Evolutionary conservation across 495 filamentous ascomycete genomes (phyloP).

Genomic region (Neurospora intermedia): DNA sequence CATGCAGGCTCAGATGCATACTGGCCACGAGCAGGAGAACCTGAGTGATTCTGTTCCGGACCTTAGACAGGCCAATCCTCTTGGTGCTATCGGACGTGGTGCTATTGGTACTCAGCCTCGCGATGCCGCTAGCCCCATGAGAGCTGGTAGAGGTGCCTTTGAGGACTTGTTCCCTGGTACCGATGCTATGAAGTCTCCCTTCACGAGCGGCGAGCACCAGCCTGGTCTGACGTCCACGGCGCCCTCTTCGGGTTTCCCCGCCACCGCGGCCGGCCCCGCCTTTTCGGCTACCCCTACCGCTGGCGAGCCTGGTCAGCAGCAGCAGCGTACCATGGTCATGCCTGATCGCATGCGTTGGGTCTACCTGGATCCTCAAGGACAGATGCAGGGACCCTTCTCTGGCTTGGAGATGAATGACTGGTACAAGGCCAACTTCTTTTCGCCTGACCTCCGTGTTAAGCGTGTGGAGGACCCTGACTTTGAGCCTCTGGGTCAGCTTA

Average conservation of each 20-base stretch:
- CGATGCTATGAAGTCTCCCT: constrained; percentile 26
- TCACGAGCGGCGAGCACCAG: constrained; percentile 23
- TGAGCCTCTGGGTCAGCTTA: constrained; percentile 90
- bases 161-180: constrained; percentile 39
- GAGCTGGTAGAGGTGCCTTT: constrained; percentile 44
- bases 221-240: constrained; percentile 23
- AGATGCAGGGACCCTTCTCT: constrained; percentile 86
- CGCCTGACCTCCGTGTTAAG: constrained; percentile 84
- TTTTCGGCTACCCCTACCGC: constrained; percentile 25
- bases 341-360: constrained; percentile 98
- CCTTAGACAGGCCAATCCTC: constrained; percentile 36
- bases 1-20: constrained; percentile 82
- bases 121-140: constrained; percentile 55
- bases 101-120: constrained; percentile 36
- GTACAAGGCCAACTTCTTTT: constrained; percentile 98
- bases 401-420: constrained; percentile 99
- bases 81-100: constrained; percentile 45
- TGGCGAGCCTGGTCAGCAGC: constrained; percentile 50
- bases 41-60: constrained; percentile 41
- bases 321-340: constrained; percentile 95
- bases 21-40: constrained; percentile 43
- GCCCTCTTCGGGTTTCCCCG: constrained; percentile 21
- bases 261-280: constrained; percentile 23
- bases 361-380: constrained; percentile 87
- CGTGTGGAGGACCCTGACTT: constrained; percentile 88